A percentile compares a stretch with the other conserved stretches of the same genome.
These are phyloP conservation scores for Epichloe baconii DNA, from an alignment of 2,329 filamentous ascomycete genomes.

Conservation along the genomic window DNA sequence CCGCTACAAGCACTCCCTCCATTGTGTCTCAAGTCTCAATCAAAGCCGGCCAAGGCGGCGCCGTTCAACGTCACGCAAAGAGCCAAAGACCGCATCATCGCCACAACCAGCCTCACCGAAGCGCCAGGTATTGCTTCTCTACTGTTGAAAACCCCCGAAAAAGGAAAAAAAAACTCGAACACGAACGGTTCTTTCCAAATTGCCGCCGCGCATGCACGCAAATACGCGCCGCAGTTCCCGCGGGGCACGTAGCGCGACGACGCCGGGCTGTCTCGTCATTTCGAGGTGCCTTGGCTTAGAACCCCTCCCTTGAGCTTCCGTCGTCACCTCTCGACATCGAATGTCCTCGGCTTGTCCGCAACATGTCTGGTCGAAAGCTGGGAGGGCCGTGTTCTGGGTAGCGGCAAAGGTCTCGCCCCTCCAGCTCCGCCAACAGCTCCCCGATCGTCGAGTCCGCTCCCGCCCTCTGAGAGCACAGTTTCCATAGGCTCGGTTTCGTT, in stretches of 20 bases:
- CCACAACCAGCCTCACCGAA: not conserved
- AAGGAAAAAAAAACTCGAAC: not conserved
- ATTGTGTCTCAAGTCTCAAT: too few relatives aligned
- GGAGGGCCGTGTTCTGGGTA: conserved; percentile 87
- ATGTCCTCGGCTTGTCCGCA: conserved; percentile 1
- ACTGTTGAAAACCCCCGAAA: not conserved
- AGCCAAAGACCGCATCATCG: not conserved
- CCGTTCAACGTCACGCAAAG: not conserved
- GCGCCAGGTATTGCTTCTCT: not conserved
- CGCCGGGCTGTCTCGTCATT: conserved; percentile 18
- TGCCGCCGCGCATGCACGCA: conserved; percentile 4
- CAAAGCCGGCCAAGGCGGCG: not conserved
- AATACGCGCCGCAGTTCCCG: conserved; percentile 13
- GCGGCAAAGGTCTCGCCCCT: conserved; percentile 68
- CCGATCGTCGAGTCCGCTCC: conserved; percentile 36
- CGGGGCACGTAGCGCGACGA: conserved; percentile 21
- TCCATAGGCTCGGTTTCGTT: conserved; percentile 60
- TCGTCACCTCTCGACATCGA: not conserved
- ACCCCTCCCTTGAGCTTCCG: not conserved
- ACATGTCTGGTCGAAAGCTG: conserved; percentile 75
- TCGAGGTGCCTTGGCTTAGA: conserved; percentile 5
- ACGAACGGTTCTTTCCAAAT: not conserved
- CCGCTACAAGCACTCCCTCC: not conserved
- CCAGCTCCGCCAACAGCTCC: conserved; percentile 30
- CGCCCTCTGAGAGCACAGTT: conserved; percentile 56